Percentiles rank a stretch among this genome's conserved stretches.
Conservation (phyloP, 2,329 filamentous ascomycete species). For the Malbranchea zuffiana region DNA sequence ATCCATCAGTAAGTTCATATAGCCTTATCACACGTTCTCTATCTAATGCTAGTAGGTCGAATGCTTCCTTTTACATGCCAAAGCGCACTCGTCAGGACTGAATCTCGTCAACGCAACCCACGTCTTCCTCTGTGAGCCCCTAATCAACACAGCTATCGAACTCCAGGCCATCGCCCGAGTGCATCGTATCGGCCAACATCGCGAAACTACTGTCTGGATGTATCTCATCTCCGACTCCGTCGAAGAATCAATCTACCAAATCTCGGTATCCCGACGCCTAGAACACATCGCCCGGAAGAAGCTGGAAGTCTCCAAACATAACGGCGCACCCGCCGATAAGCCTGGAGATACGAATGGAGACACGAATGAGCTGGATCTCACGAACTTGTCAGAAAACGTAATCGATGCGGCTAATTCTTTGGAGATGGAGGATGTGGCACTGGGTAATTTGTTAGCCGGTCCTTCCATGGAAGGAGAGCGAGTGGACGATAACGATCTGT, state of each 20-base stretch:
- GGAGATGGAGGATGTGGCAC: conserved; percentile 63
- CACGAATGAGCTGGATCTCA: neutral
- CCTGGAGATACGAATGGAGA: conserved; percentile 9
- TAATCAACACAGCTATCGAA: conserved; percentile 88
- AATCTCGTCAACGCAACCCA: conserved; percentile 90
- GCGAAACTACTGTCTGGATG: conserved; percentile 86
- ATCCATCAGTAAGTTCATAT: conserved; percentile 42
- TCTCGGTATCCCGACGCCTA: conserved; percentile 68
- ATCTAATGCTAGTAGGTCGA: conserved; percentile 43
- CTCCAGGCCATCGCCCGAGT: conserved; percentile 91
- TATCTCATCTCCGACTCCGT: conserved; percentile 87
- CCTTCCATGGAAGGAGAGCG: conserved; percentile 65
- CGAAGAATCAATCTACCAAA: conserved; percentile 81
- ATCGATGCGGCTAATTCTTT: conserved; percentile 77
- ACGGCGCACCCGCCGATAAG: conserved; percentile 27
- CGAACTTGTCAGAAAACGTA: conserved; percentile 44
- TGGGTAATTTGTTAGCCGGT: conserved; percentile 60
- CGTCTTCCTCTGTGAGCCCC: conserved; percentile 86
- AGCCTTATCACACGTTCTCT: neutral
- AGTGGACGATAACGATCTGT: conserved; percentile 67
- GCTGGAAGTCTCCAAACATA: conserved; percentile 22
- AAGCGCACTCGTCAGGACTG: conserved; percentile 75
- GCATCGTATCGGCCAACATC: conserved; percentile 82
- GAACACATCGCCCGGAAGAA: conserved; percentile 55
- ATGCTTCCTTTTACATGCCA: conserved; percentile 80